Evolutionary conservation across 2,329 filamentous ascomycete genomes (phyloP), one percentile per base, ranked within the genome.

Genomic region (Calycina herbarum): DNA sequence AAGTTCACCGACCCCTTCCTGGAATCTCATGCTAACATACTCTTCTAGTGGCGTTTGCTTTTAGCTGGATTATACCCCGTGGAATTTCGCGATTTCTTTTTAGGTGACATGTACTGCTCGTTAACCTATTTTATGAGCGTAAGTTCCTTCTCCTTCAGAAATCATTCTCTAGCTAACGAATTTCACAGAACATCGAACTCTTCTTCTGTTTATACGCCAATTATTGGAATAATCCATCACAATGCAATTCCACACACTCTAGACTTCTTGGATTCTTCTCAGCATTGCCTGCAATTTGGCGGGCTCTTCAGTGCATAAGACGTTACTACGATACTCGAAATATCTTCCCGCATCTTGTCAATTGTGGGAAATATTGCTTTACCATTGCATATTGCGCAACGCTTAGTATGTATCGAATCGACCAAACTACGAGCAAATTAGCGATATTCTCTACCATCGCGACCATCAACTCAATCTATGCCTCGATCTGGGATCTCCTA

Each of bases 61-160:
- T 84, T 94, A 59, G 92, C 94, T 15, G 94, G 94, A 3, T 77
- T 96, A 24, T 97, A 96, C 74, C 93, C 93, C 1, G 95, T 99
- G 60, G 94, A 98, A 76, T 99, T 98, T 77, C 87, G 94, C 65
- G 95, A 99, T 78, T 98, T 99, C 79, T 98, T 97, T 78, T 84
- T 98, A 0, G 95, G 95, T 62, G 95, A 99, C 76, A 97, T 98
- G 83, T 97, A 96, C 78, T 98, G 94, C 78, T 98, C 95, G 2
- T 82, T 96, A 64, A 96, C 94, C 5, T 99, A 99, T 77, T 86
- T 90, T 17, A 92, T 92, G 78, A 90, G 92, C 67, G 92, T 94
- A 83, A 81, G 90, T 86, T 6, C 13, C 35, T 2, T 31, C 2
- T 4, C 3, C 29, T 10, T n/a, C 2, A 33, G 6, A 7, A 13